These are phyloP conservation scores for Moricandia arvensis DNA, from an alignment of 345 rosid species.

Conservation along the genomic window DNA sequence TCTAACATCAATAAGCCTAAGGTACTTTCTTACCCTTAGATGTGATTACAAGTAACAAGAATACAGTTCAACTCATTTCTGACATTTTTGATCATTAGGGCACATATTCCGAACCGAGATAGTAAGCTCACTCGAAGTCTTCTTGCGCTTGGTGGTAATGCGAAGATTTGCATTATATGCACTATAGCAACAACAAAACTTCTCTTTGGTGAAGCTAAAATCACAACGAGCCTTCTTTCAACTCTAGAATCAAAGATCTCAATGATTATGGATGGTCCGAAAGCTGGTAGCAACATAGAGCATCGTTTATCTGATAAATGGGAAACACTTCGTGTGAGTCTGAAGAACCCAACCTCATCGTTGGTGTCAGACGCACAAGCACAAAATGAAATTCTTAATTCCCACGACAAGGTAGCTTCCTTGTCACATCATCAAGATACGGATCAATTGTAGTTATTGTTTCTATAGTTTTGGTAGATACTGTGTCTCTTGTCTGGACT, in stretches of 20 bases:
- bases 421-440: constrained; percentile 58
- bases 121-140: constrained; percentile 93
- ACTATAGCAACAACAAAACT: constrained; percentile 91
- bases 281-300: background rate
- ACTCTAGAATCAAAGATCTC: background rate
- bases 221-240: too few relatives aligned
- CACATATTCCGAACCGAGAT: constrained; percentile 80
- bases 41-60: background rate
- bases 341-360: constrained; percentile 44
- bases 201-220: too few relatives aligned
- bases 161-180: constrained; percentile 89
- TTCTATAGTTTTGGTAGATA: constrained; percentile 47
- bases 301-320: constrained; percentile 43
- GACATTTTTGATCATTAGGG: background rate
- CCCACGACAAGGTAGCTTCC: constrained; percentile 75
- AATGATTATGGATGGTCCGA: background rate
- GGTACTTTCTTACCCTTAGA: background rate
- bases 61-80: constrained; percentile 15
- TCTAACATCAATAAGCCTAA: constrained; percentile 56
- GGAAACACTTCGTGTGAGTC: constrained; percentile 47
- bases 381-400: constrained; percentile 33
- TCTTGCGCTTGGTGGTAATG: constrained; percentile 95
- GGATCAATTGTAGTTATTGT: constrained; percentile 44
- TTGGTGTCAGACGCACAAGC: constrained; percentile 48
- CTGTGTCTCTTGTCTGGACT: constrained; percentile 36